Percentiles rank a stretch among this genome's conserved stretches.
Evolutionary conservation across 1,139 yeast species (phyloP).

Genomic region (Nematodospora anomalae): DNA sequence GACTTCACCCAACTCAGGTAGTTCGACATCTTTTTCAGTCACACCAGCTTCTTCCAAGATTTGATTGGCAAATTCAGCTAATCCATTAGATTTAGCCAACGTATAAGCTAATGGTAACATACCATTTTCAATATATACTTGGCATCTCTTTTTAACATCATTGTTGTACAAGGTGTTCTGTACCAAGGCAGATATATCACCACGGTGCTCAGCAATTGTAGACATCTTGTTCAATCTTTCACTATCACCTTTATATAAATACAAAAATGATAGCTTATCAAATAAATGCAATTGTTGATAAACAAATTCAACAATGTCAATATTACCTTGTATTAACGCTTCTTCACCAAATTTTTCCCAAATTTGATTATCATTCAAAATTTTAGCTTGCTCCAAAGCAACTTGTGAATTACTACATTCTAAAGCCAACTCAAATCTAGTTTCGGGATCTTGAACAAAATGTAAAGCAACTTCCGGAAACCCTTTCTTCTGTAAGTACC

Average conservation of each 20-base stretch:
- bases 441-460: slow-evolving; percentile 94
- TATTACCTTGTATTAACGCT: slow-evolving; percentile 88
- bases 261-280: slow-evolving; percentile 87
- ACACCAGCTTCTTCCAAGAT: slow-evolving; percentile 72
- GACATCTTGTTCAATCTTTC: slow-evolving; percentile 82
- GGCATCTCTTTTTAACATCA: slow-evolving; percentile 74
- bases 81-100: slow-evolving; percentile 84
- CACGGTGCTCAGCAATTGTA: slow-evolving; percentile 84
- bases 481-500: slow-evolving; percentile 91
- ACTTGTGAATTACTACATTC: slow-evolving; percentile 88
- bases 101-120: slow-evolving; percentile 90
- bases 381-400: slow-evolving; percentile 88
- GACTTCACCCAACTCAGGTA: slow-evolving; percentile 45
- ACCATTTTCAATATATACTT: slow-evolving; percentile 74
- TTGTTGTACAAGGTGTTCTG: slow-evolving; percentile 81
- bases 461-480: slow-evolving; percentile 94
- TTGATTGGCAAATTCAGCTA: slow-evolving; percentile 68
- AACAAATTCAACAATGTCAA: slow-evolving; percentile 80
- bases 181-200: slow-evolving; percentile 75
- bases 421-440: slow-evolving; percentile 91
- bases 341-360: slow-evolving; percentile 88
- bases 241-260: slow-evolving; percentile 77
- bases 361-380: slow-evolving; percentile 58
- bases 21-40: slow-evolving; percentile 60
- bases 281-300: slow-evolving; percentile 85